These are phyloP conservation scores for Przewalskia tangutica DNA, from an alignment of 257 asterid species.

Conservation along the genomic window DNA sequence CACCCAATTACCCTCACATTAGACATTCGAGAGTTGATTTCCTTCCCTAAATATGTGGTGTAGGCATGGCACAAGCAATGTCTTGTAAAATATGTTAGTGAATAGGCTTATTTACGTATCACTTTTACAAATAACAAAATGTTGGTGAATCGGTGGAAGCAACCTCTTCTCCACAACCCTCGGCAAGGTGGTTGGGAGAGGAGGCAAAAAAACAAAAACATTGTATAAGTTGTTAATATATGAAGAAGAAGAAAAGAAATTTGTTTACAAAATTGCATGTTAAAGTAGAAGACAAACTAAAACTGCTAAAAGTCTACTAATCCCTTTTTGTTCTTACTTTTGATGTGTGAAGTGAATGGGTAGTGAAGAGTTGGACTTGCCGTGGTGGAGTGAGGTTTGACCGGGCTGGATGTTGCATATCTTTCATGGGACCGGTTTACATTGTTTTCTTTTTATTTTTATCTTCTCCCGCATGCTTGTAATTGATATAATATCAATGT, in stretches of 20 bases:
- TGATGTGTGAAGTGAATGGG: background rate
- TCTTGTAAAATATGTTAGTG: background rate
- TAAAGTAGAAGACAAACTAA: background rate
- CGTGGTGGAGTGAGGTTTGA: background rate
- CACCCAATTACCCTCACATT: too few species aligned
- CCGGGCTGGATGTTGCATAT: background rate
- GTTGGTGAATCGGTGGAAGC: constrained; percentile 5
- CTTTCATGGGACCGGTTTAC: background rate
- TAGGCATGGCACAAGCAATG: background rate
- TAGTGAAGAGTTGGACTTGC: background rate
- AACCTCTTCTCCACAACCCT: constrained; percentile 1
- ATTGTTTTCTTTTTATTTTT: background rate
- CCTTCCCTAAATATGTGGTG: background rate
- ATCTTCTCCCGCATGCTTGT: too few species aligned
- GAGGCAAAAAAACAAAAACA: background rate
- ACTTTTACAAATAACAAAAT: background rate
- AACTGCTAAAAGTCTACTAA: constrained; percentile 6
- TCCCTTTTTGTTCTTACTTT: background rate
- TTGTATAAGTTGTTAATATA: background rate
- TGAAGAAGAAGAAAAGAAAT: background rate
- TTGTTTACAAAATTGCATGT: background rate
- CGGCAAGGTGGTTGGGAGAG: background rate
- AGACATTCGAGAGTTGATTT: background rate
- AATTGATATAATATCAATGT: background rate
- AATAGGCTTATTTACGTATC: background rate